Percentiles rank a stretch among this genome's conserved stretches.
Evolutionary conservation across 1,284 basidiomycete species (phyloP).

Genomic region (Moniliophthora roreri): DNA sequence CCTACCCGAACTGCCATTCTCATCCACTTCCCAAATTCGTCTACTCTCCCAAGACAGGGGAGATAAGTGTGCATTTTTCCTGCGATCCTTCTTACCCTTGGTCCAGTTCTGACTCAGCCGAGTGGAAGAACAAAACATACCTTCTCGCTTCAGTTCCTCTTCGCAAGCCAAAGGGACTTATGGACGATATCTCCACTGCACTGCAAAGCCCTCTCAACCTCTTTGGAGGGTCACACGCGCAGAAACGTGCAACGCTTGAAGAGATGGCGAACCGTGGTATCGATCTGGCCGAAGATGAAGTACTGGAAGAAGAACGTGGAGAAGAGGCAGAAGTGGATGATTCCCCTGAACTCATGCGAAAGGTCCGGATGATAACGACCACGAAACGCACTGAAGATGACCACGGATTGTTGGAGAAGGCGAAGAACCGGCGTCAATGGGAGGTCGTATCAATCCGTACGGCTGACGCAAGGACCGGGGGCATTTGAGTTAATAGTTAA

Average conservation of each 20-base stretch:
- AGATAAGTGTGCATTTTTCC: constrained; percentile 60
- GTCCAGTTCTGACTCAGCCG: constrained; percentile 31
- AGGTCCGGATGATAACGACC: constrained; percentile 34
- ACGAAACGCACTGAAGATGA: constrained; percentile 27
- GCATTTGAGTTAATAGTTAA: constrained; percentile 9
- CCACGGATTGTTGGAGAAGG: constrained; percentile 31
- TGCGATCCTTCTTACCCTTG: constrained; percentile 63
- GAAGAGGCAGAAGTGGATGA: constrained; percentile 79
- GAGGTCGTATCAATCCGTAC: constrained; percentile 35
- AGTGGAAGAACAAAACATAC: constrained; percentile 61
- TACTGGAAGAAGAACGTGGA: constrained; percentile 71
- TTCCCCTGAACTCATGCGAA: constrained; percentile 48
- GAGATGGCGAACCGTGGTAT: constrained; percentile 66
- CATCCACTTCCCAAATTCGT: constrained; percentile 74
- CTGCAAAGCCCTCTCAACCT: constrained; percentile 52
- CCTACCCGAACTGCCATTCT: constrained; percentile 73
- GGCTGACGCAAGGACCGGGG: constrained; percentile 35
- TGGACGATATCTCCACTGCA: constrained; percentile 68
- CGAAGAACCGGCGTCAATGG: constrained; percentile 37
- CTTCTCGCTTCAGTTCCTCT: constrained; percentile 63
- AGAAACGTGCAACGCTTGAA: constrained; percentile 51
- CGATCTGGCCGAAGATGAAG: constrained; percentile 72
- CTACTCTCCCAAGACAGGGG: constrained; percentile 51
- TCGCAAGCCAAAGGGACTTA: constrained; percentile 61
- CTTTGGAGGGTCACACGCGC: constrained; percentile 28